Base-by-base conservation (phyloP, 2,329 filamentous ascomycete species). In the Arachnomyces sp. region DNA sequence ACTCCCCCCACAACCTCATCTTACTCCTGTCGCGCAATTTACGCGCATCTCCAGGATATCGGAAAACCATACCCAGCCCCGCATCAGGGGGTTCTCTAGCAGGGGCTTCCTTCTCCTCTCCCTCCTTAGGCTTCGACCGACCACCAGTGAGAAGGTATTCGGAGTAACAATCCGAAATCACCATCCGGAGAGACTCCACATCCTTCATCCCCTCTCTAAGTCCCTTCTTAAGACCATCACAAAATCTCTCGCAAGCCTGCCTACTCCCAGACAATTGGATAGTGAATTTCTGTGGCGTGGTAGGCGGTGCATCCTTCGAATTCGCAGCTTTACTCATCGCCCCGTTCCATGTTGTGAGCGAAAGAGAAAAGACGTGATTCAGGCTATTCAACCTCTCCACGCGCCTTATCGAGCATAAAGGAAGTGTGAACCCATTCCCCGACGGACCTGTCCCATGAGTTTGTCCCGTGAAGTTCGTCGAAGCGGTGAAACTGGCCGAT, bases 1-100 rank as follows among this genome's bases (percentile, higher is more conserved):
- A 98, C 64, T 98, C 92, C 43, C 85, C 87, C 92, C 92, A 98
- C 31, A 98, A 67, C 34, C 92, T 77, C 84, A 98, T 96, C 70
- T 98, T 98, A 57, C 90, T 94, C 42, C 88, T 77, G 61, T 98
- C 92, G 51, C 92, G 77, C 44, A 96, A 73, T 65, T 96, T 96
- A 58, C 89, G 85, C 29, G 89, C 78, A 66, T 98, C 93, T 42
- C 92, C 92, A 1, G 92, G 92, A 57, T 98, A 98, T 55, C 83
- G 81, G 64, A 95, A 98, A 11, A 93, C 64, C 76, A 93, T 85
- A 28, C 92, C 92, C 28, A 98, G 70, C 1, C 92, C 92, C 15
- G 89, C 92, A 64, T 98, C 90, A n/a, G 92, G 90, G 11, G 83
- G 77, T 39, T 75, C 73, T 40, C 61, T 59, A 18, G 46, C 47